Evolutionary conservation across 768 basidiomycete species (phyloP), one percentile per base, ranked within the genome.

Genomic region (Rhodocollybia butyracea): DNA sequence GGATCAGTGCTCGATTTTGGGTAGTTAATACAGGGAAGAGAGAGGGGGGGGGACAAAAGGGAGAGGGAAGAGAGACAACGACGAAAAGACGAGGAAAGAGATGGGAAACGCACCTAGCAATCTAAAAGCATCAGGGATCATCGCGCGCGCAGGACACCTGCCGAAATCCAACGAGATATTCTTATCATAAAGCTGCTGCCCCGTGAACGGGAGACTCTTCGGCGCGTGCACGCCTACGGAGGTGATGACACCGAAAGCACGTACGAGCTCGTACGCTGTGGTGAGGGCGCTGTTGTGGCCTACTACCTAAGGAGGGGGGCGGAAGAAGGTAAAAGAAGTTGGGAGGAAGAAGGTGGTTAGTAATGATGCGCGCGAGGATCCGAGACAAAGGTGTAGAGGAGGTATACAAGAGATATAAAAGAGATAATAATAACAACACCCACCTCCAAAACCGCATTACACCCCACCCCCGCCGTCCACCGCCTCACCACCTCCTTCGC

Each of bases 151-250:
- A 15, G 89, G 90, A 60, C 89, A 91, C 8, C 89, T 82, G 8
- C 91, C 91, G 64, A 91, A 92, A 62, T 89, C 85, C 24, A 90
- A 73, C 1, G 86, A 88, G 6, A 90, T 78, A 66, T 91, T 92
- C 70, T 89, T 89, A 74, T 85, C 74, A 68, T 91, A 92, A 54
- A 85, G 64, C 40, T 85, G 73, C 8, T 72, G 68, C 2, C 81
- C 76, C 11, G 77, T 81, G 60, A 85, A 81, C 1, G 86, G 85
- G 36, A 88, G 60, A 21, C 67, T 74, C 1, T 70, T 71, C 46
- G 68, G 74, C 53, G 82, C 79, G 56, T 90, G 88, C 10, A 88
- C 86, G 7, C 89, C 88, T 3, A 91, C 88, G 6, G 88, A 89
- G 30, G 77, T 76, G 59, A 91, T 85, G 29, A 81, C 81, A 8